Evolutionary conservation across 2,329 filamentous ascomycete genomes (phyloP).

Genomic region (Thelonectria blattea): DNA sequence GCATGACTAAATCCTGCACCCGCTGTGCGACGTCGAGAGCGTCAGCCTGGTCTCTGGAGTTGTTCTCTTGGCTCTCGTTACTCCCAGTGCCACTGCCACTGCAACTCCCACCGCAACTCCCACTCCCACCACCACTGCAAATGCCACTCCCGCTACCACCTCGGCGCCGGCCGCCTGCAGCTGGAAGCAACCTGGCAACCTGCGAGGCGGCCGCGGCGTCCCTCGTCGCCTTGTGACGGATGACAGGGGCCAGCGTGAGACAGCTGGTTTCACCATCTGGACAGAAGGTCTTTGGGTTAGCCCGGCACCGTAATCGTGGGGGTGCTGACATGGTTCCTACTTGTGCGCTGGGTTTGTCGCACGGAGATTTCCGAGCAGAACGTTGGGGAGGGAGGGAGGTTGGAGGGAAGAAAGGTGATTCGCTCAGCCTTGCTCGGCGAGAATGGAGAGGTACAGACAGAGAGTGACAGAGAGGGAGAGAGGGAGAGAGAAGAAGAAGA

Average conservation of each 20-base stretch:
- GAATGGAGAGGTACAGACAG: no score
- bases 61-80: no score
- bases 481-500: no score
- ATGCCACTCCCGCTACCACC: not conserved
- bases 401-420: not conserved
- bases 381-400: conserved; percentile 11
- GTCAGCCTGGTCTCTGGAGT: conserved; percentile 7
- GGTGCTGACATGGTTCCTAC: conserved; percentile 21
- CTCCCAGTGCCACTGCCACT: no score
- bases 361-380: conserved; percentile 20
- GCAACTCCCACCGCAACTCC: no score
- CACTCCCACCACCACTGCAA: not conserved
- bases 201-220: conserved; percentile 18
- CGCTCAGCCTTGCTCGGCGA: not conserved
- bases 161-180: conserved; percentile 13
- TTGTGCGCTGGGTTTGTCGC: conserved; percentile 19
- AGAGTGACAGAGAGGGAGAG: no score
- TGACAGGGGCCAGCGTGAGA: conserved; percentile 26
- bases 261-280: conserved; percentile 33
- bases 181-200: conserved; percentile 26
- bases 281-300: conserved; percentile 11
- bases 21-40: conserved; percentile 24
- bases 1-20: conserved; percentile 14
- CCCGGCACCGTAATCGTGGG: conserved; percentile 5
- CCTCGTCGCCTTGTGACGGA: conserved; percentile 18